Base-by-base conservation (phyloP, 2,329 filamentous ascomycete species). In the Rhinocladiella similis region DNA sequence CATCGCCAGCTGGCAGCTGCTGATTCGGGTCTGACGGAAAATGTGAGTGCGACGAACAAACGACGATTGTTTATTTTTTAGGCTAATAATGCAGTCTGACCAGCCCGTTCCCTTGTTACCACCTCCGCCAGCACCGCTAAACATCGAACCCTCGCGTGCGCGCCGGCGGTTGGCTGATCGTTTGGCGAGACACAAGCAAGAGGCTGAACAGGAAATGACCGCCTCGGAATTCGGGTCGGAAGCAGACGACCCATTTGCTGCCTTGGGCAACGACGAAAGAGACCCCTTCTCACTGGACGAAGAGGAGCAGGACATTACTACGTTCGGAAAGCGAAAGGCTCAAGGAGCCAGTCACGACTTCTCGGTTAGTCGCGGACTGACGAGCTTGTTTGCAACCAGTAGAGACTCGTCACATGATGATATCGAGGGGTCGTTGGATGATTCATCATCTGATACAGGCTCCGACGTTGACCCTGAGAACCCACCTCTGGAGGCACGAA, bases 121-220 rank as follows among this genome's bases (percentile, higher is more conserved):
- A 53, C 74, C 75, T 1, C 87, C 88, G n/a, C 89, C 85, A 19
- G 87, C 89, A 29, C 90, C 91, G 12, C 79, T 96, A 67, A 94
- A 93, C 70, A 86, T 93, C 35, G 87, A 89, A 1, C 92, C 93
- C 1, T 95, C 91, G 6, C 85, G 93, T 50, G 93, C 93, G 6
- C 85, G 93, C 49, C 81, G 91, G 53, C 91, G 96, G 72, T 83
- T 97, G n/a, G 92, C 91, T n/a, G 89, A 90, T 12, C 85, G 92
- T 12, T 80, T 97, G 67, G 84, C 90, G 1, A 83, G 88, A 73
- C 88, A 90, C 63, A 84, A 86, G 5, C 73, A 77, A 20, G 74
- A 73, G 41, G 71, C 78, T 1, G 73, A 65, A 27, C 61, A 60
- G 36, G 56, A 61, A 49, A 55, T 62, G 41, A 54, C 62, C 22